Percentiles rank a stretch among this genome's conserved stretches.
Conservation (phyloP, 441 rosid genomes). For the Corymbia citriodora region DNA sequence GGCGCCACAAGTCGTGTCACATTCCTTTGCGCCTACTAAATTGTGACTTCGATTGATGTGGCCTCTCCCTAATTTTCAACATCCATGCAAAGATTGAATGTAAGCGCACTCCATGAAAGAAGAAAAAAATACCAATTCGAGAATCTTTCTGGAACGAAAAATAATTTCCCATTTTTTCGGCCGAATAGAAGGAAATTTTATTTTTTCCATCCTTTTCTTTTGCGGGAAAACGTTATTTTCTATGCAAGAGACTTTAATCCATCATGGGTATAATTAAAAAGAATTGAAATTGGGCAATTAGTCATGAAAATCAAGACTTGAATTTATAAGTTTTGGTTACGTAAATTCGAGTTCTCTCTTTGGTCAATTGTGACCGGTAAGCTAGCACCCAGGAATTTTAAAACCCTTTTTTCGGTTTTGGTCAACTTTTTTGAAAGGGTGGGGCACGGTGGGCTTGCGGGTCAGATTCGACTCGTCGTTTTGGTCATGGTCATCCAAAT, state of each 20-base stretch:
- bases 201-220: neutral
- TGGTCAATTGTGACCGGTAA: neutral
- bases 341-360: too few relatives aligned
- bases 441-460: neutral
- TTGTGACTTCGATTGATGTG: neutral
- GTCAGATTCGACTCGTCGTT: neutral
- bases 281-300: neutral
- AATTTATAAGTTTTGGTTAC: neutral
- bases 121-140: neutral
- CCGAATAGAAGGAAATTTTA: neutral
- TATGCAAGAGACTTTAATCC: neutral
- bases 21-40: neutral
- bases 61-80: neutral
- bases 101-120: neutral
- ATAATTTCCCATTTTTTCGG: neutral
- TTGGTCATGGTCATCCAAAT: neutral
- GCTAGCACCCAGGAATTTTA: neutral
- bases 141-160: neutral
- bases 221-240: neutral
- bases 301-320: neutral
- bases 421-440: neutral
- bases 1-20: neutral
- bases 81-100: too few relatives aligned
- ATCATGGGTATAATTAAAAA: neutral
- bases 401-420: neutral